Conservation (phyloP, 306 rosid genomes). For the Sicyos edulis region DNA sequence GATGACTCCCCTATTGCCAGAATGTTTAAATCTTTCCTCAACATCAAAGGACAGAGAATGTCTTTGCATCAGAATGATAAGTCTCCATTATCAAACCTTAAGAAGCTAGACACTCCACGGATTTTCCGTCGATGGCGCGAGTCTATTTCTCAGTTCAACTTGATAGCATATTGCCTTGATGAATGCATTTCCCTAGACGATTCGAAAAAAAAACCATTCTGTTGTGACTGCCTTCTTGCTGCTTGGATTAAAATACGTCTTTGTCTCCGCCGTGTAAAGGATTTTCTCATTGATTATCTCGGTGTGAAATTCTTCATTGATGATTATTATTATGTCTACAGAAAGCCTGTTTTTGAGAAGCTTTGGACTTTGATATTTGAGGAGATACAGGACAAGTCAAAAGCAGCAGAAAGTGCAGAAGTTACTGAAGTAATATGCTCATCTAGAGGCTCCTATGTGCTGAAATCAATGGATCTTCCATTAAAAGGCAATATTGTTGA, state of each 20-base stretch:
- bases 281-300: background rate
- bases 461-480: slow-evolving; percentile 14
- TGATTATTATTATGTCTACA: slow-evolving; percentile 20
- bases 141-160: slow-evolving; percentile 26
- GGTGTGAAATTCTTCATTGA: slow-evolving; percentile 30
- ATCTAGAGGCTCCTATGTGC: slow-evolving; percentile 30
- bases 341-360: background rate
- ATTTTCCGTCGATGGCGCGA: slow-evolving; percentile 40
- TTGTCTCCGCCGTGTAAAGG: background rate
- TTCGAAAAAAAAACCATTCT: background rate
- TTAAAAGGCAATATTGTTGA: background rate
- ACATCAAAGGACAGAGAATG: slow-evolving; percentile 19
- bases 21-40: background rate
- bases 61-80: background rate
- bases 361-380: slow-evolving; percentile 26
- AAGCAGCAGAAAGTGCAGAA: slow-evolving; percentile 24
- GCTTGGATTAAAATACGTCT: background rate
- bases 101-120: background rate
- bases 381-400: slow-evolving; percentile 18
- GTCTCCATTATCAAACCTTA: background rate
- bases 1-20: background rate
- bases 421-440: slow-evolving; percentile 23
- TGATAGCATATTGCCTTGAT: slow-evolving; percentile 28
- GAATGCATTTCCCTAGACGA: background rate
- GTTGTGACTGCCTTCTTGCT: background rate